These are phyloP conservation scores for Gracilaria vermiculophylla DNA, from an alignment of 23 red algal species.

Conservation along the genomic window DNA sequence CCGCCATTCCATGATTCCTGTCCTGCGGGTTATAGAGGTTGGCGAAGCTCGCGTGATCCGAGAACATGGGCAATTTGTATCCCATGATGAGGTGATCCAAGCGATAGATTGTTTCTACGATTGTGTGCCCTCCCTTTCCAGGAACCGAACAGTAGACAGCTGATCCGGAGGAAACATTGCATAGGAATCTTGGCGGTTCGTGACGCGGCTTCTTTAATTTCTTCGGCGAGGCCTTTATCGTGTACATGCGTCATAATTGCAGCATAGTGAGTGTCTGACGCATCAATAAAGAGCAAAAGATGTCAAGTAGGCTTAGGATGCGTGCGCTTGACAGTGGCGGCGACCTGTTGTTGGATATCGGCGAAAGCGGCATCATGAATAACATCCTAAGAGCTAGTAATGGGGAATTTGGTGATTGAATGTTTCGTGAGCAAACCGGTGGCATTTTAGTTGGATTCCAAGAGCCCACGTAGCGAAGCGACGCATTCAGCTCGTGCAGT, in stretches of 20 bases:
- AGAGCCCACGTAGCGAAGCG: not conserved
- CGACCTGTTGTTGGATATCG: conserved; percentile 31
- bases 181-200: not conserved
- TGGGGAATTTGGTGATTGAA: not conserved
- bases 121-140: conserved; percentile 19
- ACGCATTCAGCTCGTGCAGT: not conserved
- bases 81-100: conserved; percentile 17
- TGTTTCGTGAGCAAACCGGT: conserved; percentile 5
- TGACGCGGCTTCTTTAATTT: not conserved
- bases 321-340: conserved; percentile 16
- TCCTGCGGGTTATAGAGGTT: not conserved
- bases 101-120: conserved; percentile 17
- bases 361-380: conserved; percentile 34
- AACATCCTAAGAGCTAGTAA: conserved; percentile 5
- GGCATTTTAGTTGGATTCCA: not conserved
- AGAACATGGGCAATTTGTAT: not conserved
- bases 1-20: not conserved
- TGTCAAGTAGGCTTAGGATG: not conserved
- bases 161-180: too few relatives aligned
- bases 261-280: conserved; percentile 22
- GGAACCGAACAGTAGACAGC: not conserved
- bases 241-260: conserved; percentile 13
- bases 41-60: conserved; percentile 24
- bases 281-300: conserved; percentile 21
- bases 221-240: not conserved